Base-by-base conservation (phyloP, 148 eudicot species). In the Drosera capensis region DNA sequence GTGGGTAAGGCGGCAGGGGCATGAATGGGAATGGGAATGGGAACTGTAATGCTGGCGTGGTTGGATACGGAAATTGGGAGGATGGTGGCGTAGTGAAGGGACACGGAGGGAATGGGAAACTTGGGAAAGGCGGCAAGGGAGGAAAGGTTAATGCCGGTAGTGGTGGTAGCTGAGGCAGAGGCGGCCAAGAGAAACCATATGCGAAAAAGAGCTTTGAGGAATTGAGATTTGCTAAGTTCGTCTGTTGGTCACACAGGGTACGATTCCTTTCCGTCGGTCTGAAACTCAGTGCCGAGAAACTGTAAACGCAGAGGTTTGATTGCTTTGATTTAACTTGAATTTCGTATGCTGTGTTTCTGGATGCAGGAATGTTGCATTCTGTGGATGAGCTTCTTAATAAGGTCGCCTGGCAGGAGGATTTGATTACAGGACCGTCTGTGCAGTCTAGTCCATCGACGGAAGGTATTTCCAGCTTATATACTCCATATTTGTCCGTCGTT, bases 361-460 rank as follows among this genome's bases (percentile, higher is more conserved):
- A 48, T 23, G 45, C 47, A 1, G 74, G 82, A 42, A 61, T 29
- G 41, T 67, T 68, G 60, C 95, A 86, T 35, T 29, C 60, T 4
- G 78, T 20, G 17, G 56, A 34, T 12, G 72, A 58, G 70, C 73
- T 74, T 4, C 48, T 48, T 15, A 80, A 46, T 59, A 84, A 66
- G 50, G 56, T 72, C 45, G 90, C 75, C 47, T 68, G 61, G 54
- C 90, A 85, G 13, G 65, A 59, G 25, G 82, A 60, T 23, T 72
- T 78, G 42, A 86, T 70, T 6, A 66, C 64, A 59, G 84, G 71
- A 21, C 71, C 77, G 23, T 74, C 75, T 1, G 56, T 63, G 34
- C 86, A 77, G 43, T 85, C 78, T 19, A 84, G 52, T 8, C 86
- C 92, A 17, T 78, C 78, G 1, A 75, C 61, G 17, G 75, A 66